phyloP scores from a whole-genome alignment of 768 basidiomycete genomes.

The Fomitopsis serialis region DNA sequence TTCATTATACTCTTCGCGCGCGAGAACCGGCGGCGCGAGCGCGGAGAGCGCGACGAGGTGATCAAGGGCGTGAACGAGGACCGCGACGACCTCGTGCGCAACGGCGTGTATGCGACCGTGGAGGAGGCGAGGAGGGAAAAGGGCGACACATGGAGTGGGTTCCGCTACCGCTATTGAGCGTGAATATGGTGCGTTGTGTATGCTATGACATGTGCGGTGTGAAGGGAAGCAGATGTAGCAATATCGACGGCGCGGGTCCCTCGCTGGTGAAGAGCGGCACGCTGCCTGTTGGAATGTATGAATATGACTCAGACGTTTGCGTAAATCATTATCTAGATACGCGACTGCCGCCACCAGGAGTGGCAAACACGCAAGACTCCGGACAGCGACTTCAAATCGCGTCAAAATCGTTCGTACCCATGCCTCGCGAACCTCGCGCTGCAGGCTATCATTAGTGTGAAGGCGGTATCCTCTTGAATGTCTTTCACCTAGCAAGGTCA shows the following conservation, averaged over 20 bases:
- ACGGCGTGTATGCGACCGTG: conserved; percentile 51
- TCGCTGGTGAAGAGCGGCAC: too few relatives aligned
- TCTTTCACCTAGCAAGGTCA: too few relatives aligned
- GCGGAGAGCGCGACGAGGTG: conserved; percentile 64
- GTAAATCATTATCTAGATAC: not conserved
- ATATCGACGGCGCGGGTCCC: not conserved
- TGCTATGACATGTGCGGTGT: not conserved
- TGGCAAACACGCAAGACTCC: not conserved
- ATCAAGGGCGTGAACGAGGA: conserved; percentile 43
- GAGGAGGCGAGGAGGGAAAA: conserved; percentile 67
- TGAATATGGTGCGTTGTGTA: not conserved
- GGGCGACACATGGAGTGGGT: conserved; percentile 73
- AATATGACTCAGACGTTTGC: not conserved
- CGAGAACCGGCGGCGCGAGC: conserved; percentile 61
- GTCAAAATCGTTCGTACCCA: too few relatives aligned
- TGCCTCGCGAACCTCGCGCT: too few relatives aligned
- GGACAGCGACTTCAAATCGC: too few relatives aligned
- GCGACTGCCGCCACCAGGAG: not conserved
- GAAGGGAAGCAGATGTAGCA: not conserved
- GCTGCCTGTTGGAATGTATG: too few relatives aligned
- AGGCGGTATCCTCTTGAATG: too few relatives aligned
- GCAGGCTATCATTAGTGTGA: too few relatives aligned
- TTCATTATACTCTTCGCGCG: conserved; percentile 39
- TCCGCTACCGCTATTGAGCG: conserved; percentile 52
- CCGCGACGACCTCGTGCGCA: conserved; percentile 35